Evolutionary conservation across 352 stramenopile species (phyloP).

Genomic region (Peronospora destructor): DNA sequence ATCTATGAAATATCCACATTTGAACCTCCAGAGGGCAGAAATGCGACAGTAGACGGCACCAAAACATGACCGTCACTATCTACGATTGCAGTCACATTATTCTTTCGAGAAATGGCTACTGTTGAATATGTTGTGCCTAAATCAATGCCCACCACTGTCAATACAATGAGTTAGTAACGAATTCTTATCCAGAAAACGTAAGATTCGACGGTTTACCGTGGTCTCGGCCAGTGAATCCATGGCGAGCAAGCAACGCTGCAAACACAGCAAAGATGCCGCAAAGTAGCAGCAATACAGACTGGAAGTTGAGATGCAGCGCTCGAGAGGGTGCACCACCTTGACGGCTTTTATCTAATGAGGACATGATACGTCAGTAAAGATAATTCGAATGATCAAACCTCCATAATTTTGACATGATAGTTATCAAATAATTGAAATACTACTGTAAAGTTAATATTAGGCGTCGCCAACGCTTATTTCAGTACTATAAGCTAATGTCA

Average conservation of each 20-base stretch:
- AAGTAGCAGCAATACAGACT: slow-evolving; percentile 41
- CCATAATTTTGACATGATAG: not conserved
- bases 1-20: not conserved
- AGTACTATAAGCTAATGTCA: too few species aligned
- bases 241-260: slow-evolving; percentile 43
- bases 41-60: slow-evolving; percentile 62
- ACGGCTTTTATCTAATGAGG: not conserved
- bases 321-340: not conserved
- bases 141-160: slow-evolving; percentile 56
- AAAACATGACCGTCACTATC: slow-evolving; percentile 44
- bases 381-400: not conserved
- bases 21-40: slow-evolving; percentile 40
- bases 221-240: slow-evolving; percentile 53
- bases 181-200: too few species aligned
- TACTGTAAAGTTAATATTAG: too few species aligned
- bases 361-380: not conserved
- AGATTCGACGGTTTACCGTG: too few species aligned
- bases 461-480: too few species aligned
- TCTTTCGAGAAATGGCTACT: slow-evolving; percentile 58
- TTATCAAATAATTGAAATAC: too few species aligned
- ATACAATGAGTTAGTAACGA: slow-evolving; percentile 1
- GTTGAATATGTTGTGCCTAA: slow-evolving; percentile 76
- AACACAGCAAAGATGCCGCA: slow-evolving; percentile 32
- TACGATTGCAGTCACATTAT: slow-evolving; percentile 54
- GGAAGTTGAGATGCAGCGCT: slow-evolving; percentile 13